These are phyloP conservation scores for Pythium angustatum DNA, from an alignment of 352 stramenopile species.

Conservation along the genomic window DNA sequence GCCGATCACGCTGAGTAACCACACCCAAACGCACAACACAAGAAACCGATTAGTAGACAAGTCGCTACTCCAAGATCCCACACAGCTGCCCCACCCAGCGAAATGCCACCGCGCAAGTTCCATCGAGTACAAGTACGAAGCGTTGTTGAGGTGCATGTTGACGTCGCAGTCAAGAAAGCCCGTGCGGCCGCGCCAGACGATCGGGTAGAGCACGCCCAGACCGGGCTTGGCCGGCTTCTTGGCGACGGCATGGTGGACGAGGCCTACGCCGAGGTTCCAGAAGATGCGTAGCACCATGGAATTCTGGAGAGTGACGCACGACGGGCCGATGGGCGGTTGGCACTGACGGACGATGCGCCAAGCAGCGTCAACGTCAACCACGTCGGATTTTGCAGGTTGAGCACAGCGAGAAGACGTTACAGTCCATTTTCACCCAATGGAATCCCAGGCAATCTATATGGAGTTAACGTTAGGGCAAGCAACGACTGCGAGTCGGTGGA, in stretches of 20 bases:
- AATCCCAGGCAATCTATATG: constrained; percentile 15
- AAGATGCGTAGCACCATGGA: constrained; percentile 64
- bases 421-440: constrained; percentile 29
- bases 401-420: neutral
- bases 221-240: constrained; percentile 41
- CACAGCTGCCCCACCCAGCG: constrained; percentile 33
- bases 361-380: constrained; percentile 19
- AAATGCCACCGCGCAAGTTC: constrained; percentile 84
- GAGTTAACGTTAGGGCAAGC: neutral
- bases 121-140: constrained; percentile 75
- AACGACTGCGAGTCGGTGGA: no score
- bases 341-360: no score
- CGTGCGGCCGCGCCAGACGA: constrained; percentile 58
- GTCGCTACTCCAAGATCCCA: no score
- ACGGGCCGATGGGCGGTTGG: neutral
- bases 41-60: no score
- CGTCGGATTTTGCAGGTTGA: constrained; percentile 6
- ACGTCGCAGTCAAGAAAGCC: constrained; percentile 77
- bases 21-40: no score
- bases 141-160: constrained; percentile 84
- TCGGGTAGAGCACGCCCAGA: constrained; percentile 55
- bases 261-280: constrained; percentile 57
- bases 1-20: constrained; percentile 30
- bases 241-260: constrained; percentile 49
- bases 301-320: neutral